A percentile compares a stretch with the other conserved stretches of the same genome.
Conservation (phyloP, 2,329 filamentous ascomycete genomes). For the Ophiocordyceps unilateralis region DNA sequence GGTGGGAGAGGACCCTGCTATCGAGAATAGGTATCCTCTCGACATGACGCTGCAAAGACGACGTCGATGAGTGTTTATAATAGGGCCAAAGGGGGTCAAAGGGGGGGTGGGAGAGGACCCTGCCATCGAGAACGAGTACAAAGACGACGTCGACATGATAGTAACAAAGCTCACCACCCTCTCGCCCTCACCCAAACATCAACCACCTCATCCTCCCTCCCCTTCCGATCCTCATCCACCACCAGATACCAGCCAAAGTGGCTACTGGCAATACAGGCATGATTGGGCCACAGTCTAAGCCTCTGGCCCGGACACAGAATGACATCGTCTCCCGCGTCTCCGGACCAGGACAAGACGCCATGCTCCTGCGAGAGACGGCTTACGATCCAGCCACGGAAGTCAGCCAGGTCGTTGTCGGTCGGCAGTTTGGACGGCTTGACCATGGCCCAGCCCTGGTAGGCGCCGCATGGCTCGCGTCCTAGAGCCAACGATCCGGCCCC, state of each 20-base stretch:
- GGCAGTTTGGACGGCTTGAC: conserved; percentile 40
- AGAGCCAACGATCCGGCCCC: conserved; percentile 53
- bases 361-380: conserved; percentile 64
- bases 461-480: conserved; percentile 57
- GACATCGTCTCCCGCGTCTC: conserved; percentile 12
- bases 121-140: no score
- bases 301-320: conserved; percentile 42
- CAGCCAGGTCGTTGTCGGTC: conserved; percentile 13
- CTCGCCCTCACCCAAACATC: conserved; percentile 45
- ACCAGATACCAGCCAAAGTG: conserved; percentile 58
- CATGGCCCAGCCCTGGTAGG: conserved; percentile 55
- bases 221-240: conserved; percentile 42
- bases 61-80: no score
- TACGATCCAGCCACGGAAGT: conserved; percentile 45
- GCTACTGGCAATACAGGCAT: conserved; percentile 60
- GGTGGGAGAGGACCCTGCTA: no score
- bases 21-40: no score
- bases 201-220: conserved; percentile 41
- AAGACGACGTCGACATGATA: no score
- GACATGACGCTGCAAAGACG: no score
- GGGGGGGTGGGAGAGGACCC: no score
- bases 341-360: conserved; percentile 46
- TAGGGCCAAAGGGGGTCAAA: no score
- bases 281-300: conserved; percentile 61
- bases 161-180: conserved; percentile 7